Conservation (phyloP, 164 flowering plant genomes). For the Cinnamomum micranthum region DNA sequence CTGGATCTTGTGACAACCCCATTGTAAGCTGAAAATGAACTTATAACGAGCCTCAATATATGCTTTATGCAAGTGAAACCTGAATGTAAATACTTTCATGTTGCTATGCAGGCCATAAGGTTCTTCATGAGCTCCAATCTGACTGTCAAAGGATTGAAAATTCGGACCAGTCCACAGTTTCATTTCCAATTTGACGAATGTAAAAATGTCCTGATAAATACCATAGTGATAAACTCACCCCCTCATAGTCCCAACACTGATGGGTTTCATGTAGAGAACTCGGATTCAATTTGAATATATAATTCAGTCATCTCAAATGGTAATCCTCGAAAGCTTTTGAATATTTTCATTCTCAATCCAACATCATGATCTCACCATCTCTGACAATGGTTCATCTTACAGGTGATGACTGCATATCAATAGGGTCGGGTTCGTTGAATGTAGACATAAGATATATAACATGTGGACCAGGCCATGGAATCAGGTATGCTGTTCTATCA, state of each 20-base stretch:
- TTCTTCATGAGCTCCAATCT: constrained; percentile 72
- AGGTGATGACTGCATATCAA: constrained; percentile 88
- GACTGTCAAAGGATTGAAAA: constrained; percentile 54
- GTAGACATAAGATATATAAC: constrained; percentile 74
- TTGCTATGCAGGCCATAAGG: constrained; percentile 58
- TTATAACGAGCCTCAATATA: not conserved
- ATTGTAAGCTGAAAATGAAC: constrained; percentile 44
- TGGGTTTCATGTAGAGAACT: constrained; percentile 78
- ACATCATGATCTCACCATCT: not conserved
- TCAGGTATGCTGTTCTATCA: constrained; percentile 44
- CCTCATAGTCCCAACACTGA: constrained; percentile 81
- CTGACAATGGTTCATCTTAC: not conserved
- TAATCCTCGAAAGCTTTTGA: constrained; percentile 10
- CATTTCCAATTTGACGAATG: constrained; percentile 72
- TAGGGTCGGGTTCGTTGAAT: constrained; percentile 66
- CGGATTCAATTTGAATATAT: constrained; percentile 49
- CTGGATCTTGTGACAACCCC: constrained; percentile 93
- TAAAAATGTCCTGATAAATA: constrained; percentile 47
- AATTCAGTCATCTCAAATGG: constrained; percentile 69
- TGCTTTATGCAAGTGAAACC: not conserved
- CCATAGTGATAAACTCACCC: constrained; percentile 54
- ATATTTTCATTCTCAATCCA: not conserved
- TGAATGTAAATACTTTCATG: not conserved
- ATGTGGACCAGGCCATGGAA: constrained; percentile 92
- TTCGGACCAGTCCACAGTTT: constrained; percentile 80